Percentiles rank a stretch among this genome's conserved stretches.
phyloP scores from a whole-genome alignment of 2,329 filamentous ascomycete species.

The Talaromyces piceae region DNA sequence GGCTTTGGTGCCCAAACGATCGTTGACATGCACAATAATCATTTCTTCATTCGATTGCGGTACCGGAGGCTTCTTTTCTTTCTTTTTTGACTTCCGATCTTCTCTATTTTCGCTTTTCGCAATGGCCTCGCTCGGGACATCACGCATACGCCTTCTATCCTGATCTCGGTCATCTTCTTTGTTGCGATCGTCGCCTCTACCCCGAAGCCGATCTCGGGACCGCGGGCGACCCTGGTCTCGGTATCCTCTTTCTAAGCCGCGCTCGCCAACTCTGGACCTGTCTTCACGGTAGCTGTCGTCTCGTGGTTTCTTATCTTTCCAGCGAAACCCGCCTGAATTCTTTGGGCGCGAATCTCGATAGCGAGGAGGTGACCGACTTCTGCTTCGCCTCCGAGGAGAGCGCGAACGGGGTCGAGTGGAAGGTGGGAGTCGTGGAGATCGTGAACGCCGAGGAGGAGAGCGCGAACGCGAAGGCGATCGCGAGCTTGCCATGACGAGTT shows the following conservation, averaged over 20 bases:
- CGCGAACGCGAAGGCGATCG: constrained; percentile 11
- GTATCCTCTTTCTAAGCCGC: constrained; percentile 49
- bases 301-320: constrained; percentile 44
- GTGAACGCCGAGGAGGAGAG: no score
- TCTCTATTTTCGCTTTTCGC: neutral
- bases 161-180: constrained; percentile 17
- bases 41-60: constrained; percentile 58
- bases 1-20: constrained; percentile 91
- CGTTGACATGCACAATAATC: constrained; percentile 91
- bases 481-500: constrained; percentile 4
- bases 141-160: constrained; percentile 9
- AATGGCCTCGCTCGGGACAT: constrained; percentile 18
- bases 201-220: constrained; percentile 34
- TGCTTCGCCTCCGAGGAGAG: constrained; percentile 26
- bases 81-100: constrained; percentile 15
- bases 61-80: constrained; percentile 25
- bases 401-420: no score
- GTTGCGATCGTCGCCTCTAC: constrained; percentile 19
- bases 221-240: constrained; percentile 29
- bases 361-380: constrained; percentile 37
- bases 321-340: constrained; percentile 39
- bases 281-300: constrained; percentile 42
- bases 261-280: constrained; percentile 34
- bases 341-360: constrained; percentile 31
- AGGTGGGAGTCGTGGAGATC: no score